Base-by-base conservation (phyloP, 352 stramenopile genomes). In the Pythium oligandrum region DNA sequence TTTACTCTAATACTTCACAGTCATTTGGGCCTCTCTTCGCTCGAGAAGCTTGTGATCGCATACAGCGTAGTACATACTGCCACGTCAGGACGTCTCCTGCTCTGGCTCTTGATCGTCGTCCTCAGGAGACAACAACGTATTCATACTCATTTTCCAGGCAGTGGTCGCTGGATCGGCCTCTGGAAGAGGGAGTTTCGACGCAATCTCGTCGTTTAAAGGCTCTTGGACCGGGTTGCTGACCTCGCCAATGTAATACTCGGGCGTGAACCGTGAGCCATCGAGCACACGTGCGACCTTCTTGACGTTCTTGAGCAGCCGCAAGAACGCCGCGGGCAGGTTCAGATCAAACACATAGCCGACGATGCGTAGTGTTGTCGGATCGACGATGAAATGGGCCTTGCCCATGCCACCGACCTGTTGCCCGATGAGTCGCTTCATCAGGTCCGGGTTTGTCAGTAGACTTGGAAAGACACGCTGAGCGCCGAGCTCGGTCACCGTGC, bases 221-320 rank as follows among this genome's bases (percentile, higher is more conserved):
- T 26, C 17, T 26, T 26, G 17, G 17, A 26, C 17, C 17, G 17
- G 17, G 17, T 9, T 40, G 32, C 31, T 37, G 2, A 61, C 4
- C 47, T 61, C 58, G 10, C 51, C 58, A 38, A 66, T 57, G 9
- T 26, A 54, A 11, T 51, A 55, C 37, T 66, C 58, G 2, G 51
- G 33, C 3, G 47, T 42, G n/a, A 60, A 30, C 9, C 60, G 48
- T n/a, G 58, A 51, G 11, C 52, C 51, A 26, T 51, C 48, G 9
- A 66, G 48, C 4, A 61, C 37, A 32, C 38, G 40, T 10, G 36
- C 58, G 1, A 55, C 34, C 11, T 48, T 9, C 31, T 10, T 6
- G 32, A 54, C 43, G 10, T 54, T 37, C 10, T 36, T 34, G 26
- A 45, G 51, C 39, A 34, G 35, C 2, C 43, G 47, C 36, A 66